These are phyloP conservation scores for Metrosideros polymorpha DNA, from an alignment of 441 rosid genomes.

Conservation along the genomic window DNA sequence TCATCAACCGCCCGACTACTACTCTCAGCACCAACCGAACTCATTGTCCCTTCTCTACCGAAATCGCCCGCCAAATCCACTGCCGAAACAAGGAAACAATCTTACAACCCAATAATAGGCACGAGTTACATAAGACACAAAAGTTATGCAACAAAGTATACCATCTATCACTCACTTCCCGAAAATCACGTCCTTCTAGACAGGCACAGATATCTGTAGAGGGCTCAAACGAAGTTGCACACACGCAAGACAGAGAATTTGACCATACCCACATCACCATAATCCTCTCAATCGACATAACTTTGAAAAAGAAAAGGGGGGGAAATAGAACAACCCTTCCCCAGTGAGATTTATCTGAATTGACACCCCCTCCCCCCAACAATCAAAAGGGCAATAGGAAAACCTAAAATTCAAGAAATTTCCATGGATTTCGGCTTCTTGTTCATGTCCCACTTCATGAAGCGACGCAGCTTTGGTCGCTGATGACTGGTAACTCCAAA, in stretches of 20 bases:
- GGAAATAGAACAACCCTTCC: not conserved
- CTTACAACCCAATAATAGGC: not conserved
- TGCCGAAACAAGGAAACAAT: slow-evolving; percentile 25
- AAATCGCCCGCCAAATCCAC: slow-evolving; percentile 73
- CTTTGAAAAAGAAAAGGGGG: not conserved
- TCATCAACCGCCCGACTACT: slow-evolving; percentile 28
- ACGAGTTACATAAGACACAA: not conserved
- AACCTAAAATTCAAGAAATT: not conserved
- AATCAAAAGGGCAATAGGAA: not conserved
- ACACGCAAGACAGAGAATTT: not conserved
- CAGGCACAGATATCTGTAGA: not conserved
- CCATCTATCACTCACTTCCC: not conserved
- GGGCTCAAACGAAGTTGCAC: not conserved
- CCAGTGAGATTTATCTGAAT: not conserved
- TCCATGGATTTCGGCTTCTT: not conserved
- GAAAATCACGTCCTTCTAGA: not conserved
- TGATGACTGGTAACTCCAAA: not conserved
- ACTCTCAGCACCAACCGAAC: slow-evolving; percentile 32
- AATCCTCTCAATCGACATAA: not conserved
- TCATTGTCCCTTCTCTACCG: slow-evolving; percentile 32
- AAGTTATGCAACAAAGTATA: not conserved
- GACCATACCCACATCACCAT: not conserved
- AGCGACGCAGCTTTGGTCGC: not conserved
- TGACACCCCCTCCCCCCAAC: not conserved
- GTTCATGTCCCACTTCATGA: not conserved